phyloP scores from a whole-genome alignment of 495 filamentous ascomycete species.

The Xylaria longipes region DNA sequence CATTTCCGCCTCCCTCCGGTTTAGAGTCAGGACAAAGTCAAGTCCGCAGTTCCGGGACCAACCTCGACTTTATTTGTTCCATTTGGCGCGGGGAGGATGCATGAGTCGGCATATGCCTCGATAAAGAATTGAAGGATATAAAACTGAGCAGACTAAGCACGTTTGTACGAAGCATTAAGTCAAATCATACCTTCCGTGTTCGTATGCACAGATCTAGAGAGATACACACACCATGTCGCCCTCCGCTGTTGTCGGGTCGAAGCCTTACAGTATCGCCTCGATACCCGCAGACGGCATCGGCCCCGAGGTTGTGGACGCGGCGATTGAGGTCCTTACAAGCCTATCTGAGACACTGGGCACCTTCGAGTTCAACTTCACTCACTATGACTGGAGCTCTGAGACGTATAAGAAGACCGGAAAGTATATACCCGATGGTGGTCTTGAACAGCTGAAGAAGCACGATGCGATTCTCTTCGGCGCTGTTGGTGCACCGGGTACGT shows the following conservation, averaged over 20 bases:
- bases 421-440: constrained; percentile 61
- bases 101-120: neutral
- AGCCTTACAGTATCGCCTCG: constrained; percentile 16
- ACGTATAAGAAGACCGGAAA: constrained; percentile 59
- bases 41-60: neutral
- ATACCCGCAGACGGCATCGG: constrained; percentile 56
- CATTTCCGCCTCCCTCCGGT: neutral
- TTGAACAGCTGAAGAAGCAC: constrained; percentile 58
- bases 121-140: neutral
- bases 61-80: neutral
- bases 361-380: constrained; percentile 55
- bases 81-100: neutral
- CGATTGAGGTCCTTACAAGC: constrained; percentile 53
- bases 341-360: constrained; percentile 52
- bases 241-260: neutral
- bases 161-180: neutral
- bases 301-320: constrained; percentile 58
- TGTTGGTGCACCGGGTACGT: constrained; percentile 60
- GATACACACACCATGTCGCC: constrained; percentile 2
- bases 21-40: neutral
- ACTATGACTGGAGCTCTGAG: constrained; percentile 63
- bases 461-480: constrained; percentile 65
- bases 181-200: neutral
- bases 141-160: neutral
- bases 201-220: neutral